Base-by-base conservation (phyloP, 164 flowering plant genomes). In the Chloranthus sessilifolius region DNA sequence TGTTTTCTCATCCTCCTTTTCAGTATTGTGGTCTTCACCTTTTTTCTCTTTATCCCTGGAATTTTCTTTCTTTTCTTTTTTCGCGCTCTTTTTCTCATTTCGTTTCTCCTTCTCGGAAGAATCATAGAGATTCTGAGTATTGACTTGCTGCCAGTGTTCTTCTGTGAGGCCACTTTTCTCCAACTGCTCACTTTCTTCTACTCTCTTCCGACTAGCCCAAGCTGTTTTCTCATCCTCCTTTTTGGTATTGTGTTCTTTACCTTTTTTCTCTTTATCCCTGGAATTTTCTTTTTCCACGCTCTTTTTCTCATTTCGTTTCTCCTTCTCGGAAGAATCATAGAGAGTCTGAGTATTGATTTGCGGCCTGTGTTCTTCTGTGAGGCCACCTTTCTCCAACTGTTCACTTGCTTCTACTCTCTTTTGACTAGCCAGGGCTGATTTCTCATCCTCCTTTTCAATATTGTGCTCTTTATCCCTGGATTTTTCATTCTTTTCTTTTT, bases 311-410 rank as follows among this genome's bases (percentile, higher is more conserved):
- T 62, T 63, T 28, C 43, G 65, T 48, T 43, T 64, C 60, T 66
- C 72, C 43, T 49, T 58, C 59, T 65, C 53, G 17, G 56, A n/a
- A n/a, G n/a, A n/a, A 55, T 61, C 68, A 45, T 68, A 58, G n/a
- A 43, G 58, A 49, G 54, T 67, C 30, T 56, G 62, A 20, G 53
- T 33, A 56, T 39, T 8, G 7, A 56, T 31, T n/a, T 81, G 76
- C 30, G 47, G 78, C 10, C 43, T 78, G 50, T 71, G 74, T 44
- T 85, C 95, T 60, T 82, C 85, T 24, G 89, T 73, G 10, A 85
- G 54, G 43, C 53, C 49, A 50, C 89, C 80, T 59, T 53, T 74
- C 55, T 75, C 85, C 42, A 68, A 39, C 42, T 59, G 77, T 7
- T 76, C 83, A 27, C 30, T 19, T 36, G 70, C 79, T 36, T 59